A percentile compares a stretch with the other conserved stretches of the same genome.
Evolutionary conservation across 208 protist species (phyloP).

Genomic region (Trichomonas gallinae): DNA sequence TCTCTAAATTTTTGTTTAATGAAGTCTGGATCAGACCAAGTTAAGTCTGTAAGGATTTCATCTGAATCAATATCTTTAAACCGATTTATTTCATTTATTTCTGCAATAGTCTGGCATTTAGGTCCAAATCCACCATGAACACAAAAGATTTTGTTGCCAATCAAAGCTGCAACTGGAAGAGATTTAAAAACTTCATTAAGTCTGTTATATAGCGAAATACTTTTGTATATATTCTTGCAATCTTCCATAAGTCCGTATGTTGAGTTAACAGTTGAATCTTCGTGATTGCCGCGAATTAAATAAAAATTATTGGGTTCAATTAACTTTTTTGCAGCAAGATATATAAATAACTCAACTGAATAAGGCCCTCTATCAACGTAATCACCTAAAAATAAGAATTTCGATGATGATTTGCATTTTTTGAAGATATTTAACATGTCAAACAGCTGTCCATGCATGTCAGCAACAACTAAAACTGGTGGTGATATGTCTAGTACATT

Average conservation of each 20-base stretch:
- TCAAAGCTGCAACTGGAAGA: conserved; percentile 80
- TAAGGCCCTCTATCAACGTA: conserved; percentile 33
- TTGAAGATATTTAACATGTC: conserved; percentile 71
- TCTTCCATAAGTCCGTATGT: conserved; percentile 97
- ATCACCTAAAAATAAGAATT: conserved; percentile 83
- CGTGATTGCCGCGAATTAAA: conserved; percentile 77
- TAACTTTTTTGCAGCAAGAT: conserved; percentile 66
- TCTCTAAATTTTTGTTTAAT: conserved; percentile 81
- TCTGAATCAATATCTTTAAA: conserved; percentile 79
- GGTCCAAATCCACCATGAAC: conserved; percentile 65
- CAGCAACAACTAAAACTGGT: background rate
- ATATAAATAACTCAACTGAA: conserved; percentile 67
- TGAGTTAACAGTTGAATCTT: conserved; percentile 72
- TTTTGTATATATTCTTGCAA: conserved; percentile 42
- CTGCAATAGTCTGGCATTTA: conserved; percentile 56
- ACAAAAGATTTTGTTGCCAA: conserved; percentile 52
- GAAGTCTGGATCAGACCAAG: conserved; percentile 88
- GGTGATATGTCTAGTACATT: background rate
- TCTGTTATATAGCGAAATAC: conserved; percentile 70
- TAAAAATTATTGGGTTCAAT: conserved; percentile 63
- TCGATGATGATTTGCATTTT: conserved; percentile 58
- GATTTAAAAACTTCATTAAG: conserved; percentile 99
- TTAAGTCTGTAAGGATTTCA: conserved; percentile 87
- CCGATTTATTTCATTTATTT: conserved; percentile 63
- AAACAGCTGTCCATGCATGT: conserved; percentile 25